Evolutionary conservation across 169 alveolate genomes (phyloP), one percentile per base, ranked within the genome.

Genomic region (Plasmodium reichenowi): DNA sequence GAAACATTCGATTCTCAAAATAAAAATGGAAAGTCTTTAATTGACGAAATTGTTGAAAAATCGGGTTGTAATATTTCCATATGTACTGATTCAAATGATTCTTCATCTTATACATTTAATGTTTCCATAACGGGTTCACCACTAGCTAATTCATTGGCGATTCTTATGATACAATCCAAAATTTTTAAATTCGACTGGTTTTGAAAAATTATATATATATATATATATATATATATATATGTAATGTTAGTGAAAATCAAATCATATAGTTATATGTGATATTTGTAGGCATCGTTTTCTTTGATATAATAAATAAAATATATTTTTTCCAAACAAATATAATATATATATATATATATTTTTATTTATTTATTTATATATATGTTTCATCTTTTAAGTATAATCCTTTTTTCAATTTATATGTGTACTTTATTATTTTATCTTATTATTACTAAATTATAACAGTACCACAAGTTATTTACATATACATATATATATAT

Each of bases 61-160:
- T 63, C 89, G 0, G 89, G 89, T 56, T 78, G 89, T 66, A 78
- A 78, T 58, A 78, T 78, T 6, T 78, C 89, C 43, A 63, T 78
- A 52, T 78, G 89, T 52, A 78, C 89, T n/a, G 89, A 78, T 70
- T 64, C 89, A 12, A 78, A 78, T 10, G 89, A 78, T 58, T 78
- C 89, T 56, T 78, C 89, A 4, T 78, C 89, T 10, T 78, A 78
- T 60, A 78, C 89, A n/a, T 78, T 78, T 13, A 78, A 64, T 52
- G 72, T 78, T 29, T 78, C 89, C 71, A 64, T 78, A 15, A 78
- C 89, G 38, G 89, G 89, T 78, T 78, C 89, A 38, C 89, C 89
- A 13, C 56, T 78, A 20, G 45, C 89, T 10, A 78, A 78, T 45
- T 64, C 89, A 58, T 64, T 78, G 26, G 89, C 89, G 29, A 78